Conservation (phyloP, 805 yeast species). For the Pichia ethanolica region DNA sequence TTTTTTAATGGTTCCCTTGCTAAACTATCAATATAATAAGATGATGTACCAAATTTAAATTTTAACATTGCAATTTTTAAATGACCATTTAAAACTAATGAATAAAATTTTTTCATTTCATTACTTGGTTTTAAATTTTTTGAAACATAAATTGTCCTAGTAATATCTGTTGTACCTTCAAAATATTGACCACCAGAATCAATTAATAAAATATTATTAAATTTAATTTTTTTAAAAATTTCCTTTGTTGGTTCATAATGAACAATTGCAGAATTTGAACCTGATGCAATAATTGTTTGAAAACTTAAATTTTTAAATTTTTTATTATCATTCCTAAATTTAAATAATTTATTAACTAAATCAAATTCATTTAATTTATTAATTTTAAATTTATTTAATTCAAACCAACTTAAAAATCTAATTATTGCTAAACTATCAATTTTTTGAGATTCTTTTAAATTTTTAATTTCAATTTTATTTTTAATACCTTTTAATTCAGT, state of each 20-base stretch:
- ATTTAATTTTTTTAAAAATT: conserved; percentile 53
- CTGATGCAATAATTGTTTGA: conserved; percentile 70
- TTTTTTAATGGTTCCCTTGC: conserved; percentile 82
- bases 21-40: conserved; percentile 67
- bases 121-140: conserved; percentile 33
- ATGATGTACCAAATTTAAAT: conserved; percentile 72
- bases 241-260: conserved; percentile 67
- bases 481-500: conserved; percentile 68
- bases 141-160: conserved; percentile 73
- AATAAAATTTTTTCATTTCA: conserved; percentile 61
- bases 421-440: conserved; percentile 77
- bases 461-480: conserved; percentile 61
- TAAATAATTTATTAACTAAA: conserved; percentile 47
- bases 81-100: conserved; percentile 88
- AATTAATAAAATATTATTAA: conserved; percentile 59
- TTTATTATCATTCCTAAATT: conserved; percentile 33
- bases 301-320: conserved; percentile 64
- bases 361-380: conserved; percentile 35
- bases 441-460: conserved; percentile 68
- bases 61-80: conserved; percentile 73
- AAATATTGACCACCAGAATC: conserved; percentile 90
- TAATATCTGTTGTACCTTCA: conserved; percentile 95
- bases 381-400: conserved; percentile 37
- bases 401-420: conserved; percentile 78
- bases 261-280: conserved; percentile 66